Conservation (phyloP, 257 asterid genomes). For the Ocimum tenuiflorum region DNA sequence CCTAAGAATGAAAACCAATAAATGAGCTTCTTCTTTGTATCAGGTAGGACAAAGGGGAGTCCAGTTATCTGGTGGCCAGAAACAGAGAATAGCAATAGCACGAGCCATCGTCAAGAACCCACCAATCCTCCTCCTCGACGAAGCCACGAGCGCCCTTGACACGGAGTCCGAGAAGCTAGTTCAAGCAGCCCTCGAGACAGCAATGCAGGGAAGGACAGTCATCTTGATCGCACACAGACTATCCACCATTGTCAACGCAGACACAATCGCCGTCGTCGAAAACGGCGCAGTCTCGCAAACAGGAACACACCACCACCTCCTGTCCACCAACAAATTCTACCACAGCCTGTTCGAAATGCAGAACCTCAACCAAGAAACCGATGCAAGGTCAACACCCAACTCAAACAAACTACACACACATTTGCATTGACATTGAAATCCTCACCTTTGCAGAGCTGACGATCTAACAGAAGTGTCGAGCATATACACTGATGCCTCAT, state of each 20-base stretch:
- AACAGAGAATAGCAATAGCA: slow-evolving; percentile 88
- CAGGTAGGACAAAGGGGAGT: slow-evolving; percentile 83
- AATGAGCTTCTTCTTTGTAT: slow-evolving; percentile 4
- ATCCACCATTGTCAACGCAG: slow-evolving; percentile 76
- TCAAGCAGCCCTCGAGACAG: slow-evolving; percentile 73
- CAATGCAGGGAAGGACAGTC: slow-evolving; percentile 73
- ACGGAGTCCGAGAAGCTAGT: slow-evolving; percentile 80
- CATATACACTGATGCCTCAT: slow-evolving; percentile 28
- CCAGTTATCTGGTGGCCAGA: slow-evolving; percentile 89
- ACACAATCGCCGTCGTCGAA: slow-evolving; percentile 56
- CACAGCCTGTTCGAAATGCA: slow-evolving; percentile 57
- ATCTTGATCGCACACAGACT: slow-evolving; percentile 73
- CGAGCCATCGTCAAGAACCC: slow-evolving; percentile 72
- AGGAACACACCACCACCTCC: slow-evolving; percentile 52
- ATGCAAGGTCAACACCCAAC: slow-evolving; percentile 31
- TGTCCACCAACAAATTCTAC: slow-evolving; percentile 42
- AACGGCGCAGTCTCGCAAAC: slow-evolving; percentile 52
- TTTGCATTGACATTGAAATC: slow-evolving; percentile 3
- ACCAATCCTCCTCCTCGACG: slow-evolving; percentile 73
- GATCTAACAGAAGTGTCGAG: slow-evolving; percentile 25
- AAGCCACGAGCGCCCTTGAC: slow-evolving; percentile 92
- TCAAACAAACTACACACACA: slow-evolving; percentile 1
- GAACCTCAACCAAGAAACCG: slow-evolving; percentile 43
- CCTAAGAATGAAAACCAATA: background rate
- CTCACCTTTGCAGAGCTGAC: slow-evolving; percentile 30